A percentile compares a stretch with the other conserved stretches of the same genome.
phyloP scores from a whole-genome alignment of 23 red algal species.

The Gracilariopsis chorda region DNA sequence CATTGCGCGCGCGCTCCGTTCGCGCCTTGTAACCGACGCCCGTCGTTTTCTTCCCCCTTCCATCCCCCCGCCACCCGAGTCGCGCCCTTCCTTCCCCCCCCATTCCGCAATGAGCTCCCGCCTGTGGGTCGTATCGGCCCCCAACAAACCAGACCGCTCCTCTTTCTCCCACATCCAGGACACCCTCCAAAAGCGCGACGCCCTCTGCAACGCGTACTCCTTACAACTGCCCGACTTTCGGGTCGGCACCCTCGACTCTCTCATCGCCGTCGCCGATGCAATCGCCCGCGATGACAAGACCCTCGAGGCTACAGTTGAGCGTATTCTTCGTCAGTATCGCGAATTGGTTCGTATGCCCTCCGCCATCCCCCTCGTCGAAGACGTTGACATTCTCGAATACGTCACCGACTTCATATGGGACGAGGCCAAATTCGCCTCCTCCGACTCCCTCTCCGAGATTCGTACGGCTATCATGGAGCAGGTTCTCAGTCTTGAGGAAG shows the following conservation, averaged over 20 bases:
- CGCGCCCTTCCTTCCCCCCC: neutral
- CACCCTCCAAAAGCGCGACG: slow-evolving; percentile 10
- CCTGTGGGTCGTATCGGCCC: slow-evolving; percentile 61
- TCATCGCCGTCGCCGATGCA: slow-evolving; percentile 82
- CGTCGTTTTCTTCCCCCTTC: neutral
- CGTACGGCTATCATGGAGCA: slow-evolving; percentile 66
- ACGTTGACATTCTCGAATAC: slow-evolving; percentile 59
- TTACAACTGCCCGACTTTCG: slow-evolving; percentile 84
- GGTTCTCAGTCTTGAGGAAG: slow-evolving; percentile 74
- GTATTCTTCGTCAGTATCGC: slow-evolving; percentile 81
- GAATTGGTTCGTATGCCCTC: slow-evolving; percentile 36
- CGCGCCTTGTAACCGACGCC: neutral
- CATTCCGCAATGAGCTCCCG: neutral
- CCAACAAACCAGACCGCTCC: slow-evolving; percentile 30
- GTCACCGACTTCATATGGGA: slow-evolving; percentile 83
- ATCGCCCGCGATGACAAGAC: slow-evolving; percentile 70
- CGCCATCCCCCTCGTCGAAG: slow-evolving; percentile 54
- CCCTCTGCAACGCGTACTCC: slow-evolving; percentile 35
- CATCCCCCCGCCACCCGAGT: neutral
- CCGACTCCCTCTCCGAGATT: slow-evolving; percentile 66
- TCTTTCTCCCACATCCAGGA: slow-evolving; percentile 40
- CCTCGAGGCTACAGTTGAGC: slow-evolving; percentile 67
- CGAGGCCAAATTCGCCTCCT: slow-evolving; percentile 81
- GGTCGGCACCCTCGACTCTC: slow-evolving; percentile 93
- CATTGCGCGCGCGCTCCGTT: too few species aligned